phyloP scores from a whole-genome alignment of 805 yeast species.

The Suhomyces vadensis region DNA sequence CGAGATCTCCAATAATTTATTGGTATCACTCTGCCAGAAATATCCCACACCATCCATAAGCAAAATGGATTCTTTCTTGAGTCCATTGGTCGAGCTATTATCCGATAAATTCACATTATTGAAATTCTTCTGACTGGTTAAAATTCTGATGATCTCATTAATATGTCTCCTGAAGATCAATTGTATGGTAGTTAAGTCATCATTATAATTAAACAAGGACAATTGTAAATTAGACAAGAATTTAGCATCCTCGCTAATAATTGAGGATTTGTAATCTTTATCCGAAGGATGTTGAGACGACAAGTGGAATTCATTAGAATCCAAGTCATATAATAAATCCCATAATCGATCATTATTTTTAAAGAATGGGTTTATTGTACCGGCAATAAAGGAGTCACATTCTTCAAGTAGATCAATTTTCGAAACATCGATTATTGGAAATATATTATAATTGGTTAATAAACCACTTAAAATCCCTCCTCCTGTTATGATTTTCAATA shows the following conservation, averaged over 20 bases:
- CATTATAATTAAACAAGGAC: slow-evolving; percentile 46
- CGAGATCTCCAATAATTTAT: slow-evolving; percentile 40
- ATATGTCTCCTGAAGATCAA: slow-evolving; percentile 45
- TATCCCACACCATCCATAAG: slow-evolving; percentile 45
- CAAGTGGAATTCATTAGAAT: slow-evolving; percentile 44
- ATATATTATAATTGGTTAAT: slow-evolving; percentile 40
- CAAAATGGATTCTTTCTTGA: slow-evolving; percentile 22
- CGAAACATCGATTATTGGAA: slow-evolving; percentile 65
- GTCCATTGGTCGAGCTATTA: slow-evolving; percentile 1
- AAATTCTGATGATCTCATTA: slow-evolving; percentile 41
- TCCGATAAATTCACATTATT: slow-evolving; percentile 18
- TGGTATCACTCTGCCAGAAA: slow-evolving; percentile 44
- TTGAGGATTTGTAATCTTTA: slow-evolving; percentile 31
- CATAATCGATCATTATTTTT: slow-evolving; percentile 54
- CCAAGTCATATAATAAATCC: slow-evolving; percentile 66
- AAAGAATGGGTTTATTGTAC: slow-evolving; percentile 68
- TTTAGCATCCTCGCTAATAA: slow-evolving; percentile 46
- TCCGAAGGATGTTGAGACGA: slow-evolving; percentile 20
- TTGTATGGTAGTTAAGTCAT: slow-evolving; percentile 47
- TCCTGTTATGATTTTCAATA: slow-evolving; percentile 43
- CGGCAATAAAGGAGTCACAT: slow-evolving; percentile 51
- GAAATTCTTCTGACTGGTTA: slow-evolving; percentile 40
- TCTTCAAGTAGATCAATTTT: slow-evolving; percentile 50
- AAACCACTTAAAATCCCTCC: slow-evolving; percentile 45
- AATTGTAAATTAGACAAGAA: slow-evolving; percentile 44